Evolutionary conservation across 2,329 filamentous ascomycete species (phyloP).

Genomic region (Pezicula rhizophila): DNA sequence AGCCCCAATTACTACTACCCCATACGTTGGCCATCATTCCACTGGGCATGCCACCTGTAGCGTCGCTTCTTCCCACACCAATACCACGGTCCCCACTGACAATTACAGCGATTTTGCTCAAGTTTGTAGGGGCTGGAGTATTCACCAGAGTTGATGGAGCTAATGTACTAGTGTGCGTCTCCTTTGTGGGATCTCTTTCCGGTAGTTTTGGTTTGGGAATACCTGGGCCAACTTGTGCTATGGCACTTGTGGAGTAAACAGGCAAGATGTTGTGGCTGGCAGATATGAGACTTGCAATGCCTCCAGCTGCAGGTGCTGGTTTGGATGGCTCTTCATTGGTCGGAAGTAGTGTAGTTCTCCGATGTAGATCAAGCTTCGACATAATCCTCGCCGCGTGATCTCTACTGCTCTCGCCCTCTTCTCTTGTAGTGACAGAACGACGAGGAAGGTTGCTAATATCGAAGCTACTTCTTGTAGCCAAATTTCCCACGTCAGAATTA

Average conservation of each 20-base stretch:
- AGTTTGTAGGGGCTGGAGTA: slow-evolving; percentile 74
- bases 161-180: slow-evolving; percentile 54
- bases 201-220: slow-evolving; percentile 29
- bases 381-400: slow-evolving; percentile 87
- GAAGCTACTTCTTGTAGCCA: slow-evolving; percentile 59
- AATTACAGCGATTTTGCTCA: slow-evolving; percentile 80
- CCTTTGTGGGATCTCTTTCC: slow-evolving; percentile 30
- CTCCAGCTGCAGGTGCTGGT: slow-evolving; percentile 43
- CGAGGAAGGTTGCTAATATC: slow-evolving; percentile 48
- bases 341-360: slow-evolving; percentile 58
- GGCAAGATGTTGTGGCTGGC: slow-evolving; percentile 76
- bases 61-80: slow-evolving; percentile 52
- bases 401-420: slow-evolving; percentile 68
- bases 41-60: slow-evolving; percentile 67
- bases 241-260: slow-evolving; percentile 42
- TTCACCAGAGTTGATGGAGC: slow-evolving; percentile 79
- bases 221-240: slow-evolving; percentile 17
- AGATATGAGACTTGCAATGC: slow-evolving; percentile 80
- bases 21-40: slow-evolving; percentile 90
- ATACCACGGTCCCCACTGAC: slow-evolving; percentile 72
- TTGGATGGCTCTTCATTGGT: slow-evolving; percentile 30
- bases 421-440: slow-evolving; percentile 51
- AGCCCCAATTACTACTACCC: slow-evolving; percentile 81
- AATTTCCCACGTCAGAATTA: slow-evolving; percentile 42
- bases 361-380: slow-evolving; percentile 83